Conservation (phyloP, 129 eudicot species). For the Helianthus tuberosus region DNA sequence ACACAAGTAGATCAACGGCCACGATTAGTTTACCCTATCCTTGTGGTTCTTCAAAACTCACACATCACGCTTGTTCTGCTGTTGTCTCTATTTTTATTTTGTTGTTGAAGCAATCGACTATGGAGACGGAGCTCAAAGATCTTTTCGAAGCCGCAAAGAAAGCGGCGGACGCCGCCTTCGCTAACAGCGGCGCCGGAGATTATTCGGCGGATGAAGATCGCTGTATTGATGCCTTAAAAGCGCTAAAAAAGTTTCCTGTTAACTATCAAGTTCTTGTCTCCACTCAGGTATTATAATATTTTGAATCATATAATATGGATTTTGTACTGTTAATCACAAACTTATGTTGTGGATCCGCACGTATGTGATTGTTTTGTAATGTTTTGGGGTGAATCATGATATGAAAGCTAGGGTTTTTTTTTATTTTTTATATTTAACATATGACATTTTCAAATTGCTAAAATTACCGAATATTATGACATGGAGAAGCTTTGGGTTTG, state of each 20-base stretch:
- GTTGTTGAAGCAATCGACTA: conserved; percentile 33
- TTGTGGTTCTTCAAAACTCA: conserved; percentile 3
- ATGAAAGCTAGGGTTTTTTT: neutral
- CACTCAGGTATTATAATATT: conserved; percentile 59
- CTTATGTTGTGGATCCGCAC: conserved; percentile 6
- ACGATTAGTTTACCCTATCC: conserved; percentile 1
- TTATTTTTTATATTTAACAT: neutral
- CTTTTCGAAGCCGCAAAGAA: conserved; percentile 79
- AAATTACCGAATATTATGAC: neutral
- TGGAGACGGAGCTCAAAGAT: conserved; percentile 84
- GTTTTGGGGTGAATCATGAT: neutral
- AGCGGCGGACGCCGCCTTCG: conserved; percentile 72
- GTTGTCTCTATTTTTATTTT: conserved; percentile 14
- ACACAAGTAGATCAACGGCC: conserved; percentile 26
- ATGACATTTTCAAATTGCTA: conserved; percentile 20
- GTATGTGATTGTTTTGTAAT: conserved; percentile 4
- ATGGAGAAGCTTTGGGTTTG: conserved; percentile 13
- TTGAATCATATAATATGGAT: neutral
- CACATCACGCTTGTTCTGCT: neutral
- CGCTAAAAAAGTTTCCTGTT: conserved; percentile 72
- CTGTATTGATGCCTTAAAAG: conserved; percentile 72
- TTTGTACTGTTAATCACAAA: neutral
- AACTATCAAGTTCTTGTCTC: conserved; percentile 81
- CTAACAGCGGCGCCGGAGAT: conserved; percentile 25
- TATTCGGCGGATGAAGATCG: conserved; percentile 76